Evolutionary conservation across 441 rosid species (phyloP), one percentile per base, ranked within the genome.

Genomic region (Biscutella laevigata): DNA sequence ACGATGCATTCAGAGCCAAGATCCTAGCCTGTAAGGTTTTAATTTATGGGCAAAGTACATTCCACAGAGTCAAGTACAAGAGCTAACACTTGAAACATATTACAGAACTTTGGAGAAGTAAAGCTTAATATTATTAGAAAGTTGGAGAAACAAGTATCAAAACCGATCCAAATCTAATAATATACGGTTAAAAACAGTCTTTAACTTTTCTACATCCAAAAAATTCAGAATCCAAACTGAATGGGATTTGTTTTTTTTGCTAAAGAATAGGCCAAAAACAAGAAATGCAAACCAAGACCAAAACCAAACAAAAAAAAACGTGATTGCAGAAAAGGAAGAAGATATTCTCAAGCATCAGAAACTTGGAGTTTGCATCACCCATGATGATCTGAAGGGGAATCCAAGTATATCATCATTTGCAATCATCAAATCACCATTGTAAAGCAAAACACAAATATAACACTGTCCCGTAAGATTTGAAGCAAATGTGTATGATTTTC

Each of bases 321-420:
- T n/a, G n/a, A 1, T 17, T 6, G 11, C 21, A n/a, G n/a, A n/a
- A n/a, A n/a, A n/a, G n/a, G n/a, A n/a, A n/a, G n/a, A 27, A 35
- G 9, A 5, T 9, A 4, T 39, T 52, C 25, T 53, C 20, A 53
- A 46, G 82, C 86, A 86, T 85, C 98, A 72, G 94, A 80, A 68
- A 66, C 95, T 85, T 84, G 74, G 79, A 40, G 9, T 59, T 76
- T 68, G 42, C 87, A 83, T 84, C 92, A 86, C 66, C 74, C 89
- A 77, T 28, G 19, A 51, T 53, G 80, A 70, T 83, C 68, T 72
- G 88, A 84, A 86, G 89, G 87, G 94, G 86, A 89, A 86, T 86
- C 92, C 86, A 74, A 84, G 83, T 67, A 74, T 6, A 2, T 84
- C 92, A 35, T 82, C 95, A 79, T 52, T 33, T 75, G 82, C 78